Evolutionary conservation across 352 stramenopile species (phyloP), one percentile per base, ranked within the genome.

Genomic region (Pseudoperonospora humuli): DNA sequence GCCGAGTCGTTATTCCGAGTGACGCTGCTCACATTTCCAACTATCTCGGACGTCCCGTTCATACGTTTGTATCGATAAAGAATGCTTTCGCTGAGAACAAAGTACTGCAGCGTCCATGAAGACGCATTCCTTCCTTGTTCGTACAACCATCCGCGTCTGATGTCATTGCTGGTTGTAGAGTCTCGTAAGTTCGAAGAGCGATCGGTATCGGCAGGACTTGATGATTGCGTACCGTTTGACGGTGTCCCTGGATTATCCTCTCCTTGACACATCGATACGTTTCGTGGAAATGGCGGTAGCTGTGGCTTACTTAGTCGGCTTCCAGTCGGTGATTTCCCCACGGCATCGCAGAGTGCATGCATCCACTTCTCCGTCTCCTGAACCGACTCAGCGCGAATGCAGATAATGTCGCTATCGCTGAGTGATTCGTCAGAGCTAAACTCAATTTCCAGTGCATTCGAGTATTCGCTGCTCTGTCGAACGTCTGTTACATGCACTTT

Each of bases 41-140:
- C 40, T 0, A 55, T 68, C 23, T 70, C 51, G 5, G 73, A 39
- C 9, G 50, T 56, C 13, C 58, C 59, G 20, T 69, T 67, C 1
- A 62, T 44, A 28, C 78, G 64, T 18, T 86, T 64, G 41, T 64
- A 82, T 50, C 82, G 75, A 27, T 71, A 43, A 13, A 88, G 54
- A 18, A 42, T 53, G 33, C 70, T 64, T 4, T 66, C 71, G 9
- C 73, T 57, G 1, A 88, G 50, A 28, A 80, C 54, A 48, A 88
- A 86, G 39, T 75, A 86, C n/a, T 71, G 56, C n/a, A 67, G 20
- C 38, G 83, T 85, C 76, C 76, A 86, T 1, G 73, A 70, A 34
- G 55, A 64, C 21, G 64, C 59, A 11, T 62, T 28, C 13, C 50
- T 49, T 6, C 60, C 65, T 64, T 84, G 60, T 38, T 82, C 72